Evolutionary conservation across 2,329 filamentous ascomycete genomes (phyloP), one percentile per base, ranked within the genome.

Genomic region (Pseudofabraea citricarpa): DNA sequence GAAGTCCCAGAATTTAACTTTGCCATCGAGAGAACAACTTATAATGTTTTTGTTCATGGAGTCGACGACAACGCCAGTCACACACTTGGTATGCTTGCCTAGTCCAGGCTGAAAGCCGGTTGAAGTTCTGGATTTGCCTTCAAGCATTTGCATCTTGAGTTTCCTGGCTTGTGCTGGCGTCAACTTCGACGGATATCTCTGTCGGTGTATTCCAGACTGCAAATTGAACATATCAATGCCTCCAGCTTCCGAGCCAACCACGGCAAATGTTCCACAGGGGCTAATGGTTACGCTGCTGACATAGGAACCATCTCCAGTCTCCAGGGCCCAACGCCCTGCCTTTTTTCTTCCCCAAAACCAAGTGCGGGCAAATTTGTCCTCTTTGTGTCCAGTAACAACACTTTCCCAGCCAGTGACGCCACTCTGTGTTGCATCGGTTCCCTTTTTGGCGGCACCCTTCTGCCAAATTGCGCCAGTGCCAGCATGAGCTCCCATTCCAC

Each of bases 341-440:
- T 85, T 83, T 66, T 94, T 96, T 44, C 89, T 83, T 5, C 91
- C 93, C 90, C 93, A 97, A 67, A 96, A 96, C 93, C 93, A 98
- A 1, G 93, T 97, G 41, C 93, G 81, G 15, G 90, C 93, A 59
- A 79, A 87, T 35, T 82, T 77, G 58, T 97, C 91, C 40, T 85
- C 81, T 58, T 84, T 84, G 61, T 98, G 94, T 8, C 90, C 91
- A 4, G 93, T 98, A 2, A 98, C 80, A 6, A 98, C 83, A 59
- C 91, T 96, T 64, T 98, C 94, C 93, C 93, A 98, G 1, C 93
- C 93, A 3, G 90, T 95, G 70, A 81, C 82, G 37, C 81, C 77
- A 56, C 83, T 86, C 44, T 82, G 72, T 53, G 89, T 83, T 3
- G 85, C 81, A 63, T 90, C 83, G 8, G 75, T 68, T n/a, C 67